phyloP scores from a whole-genome alignment of 176 grass and related monocot genomes.

The Paspalum notatum region DNA sequence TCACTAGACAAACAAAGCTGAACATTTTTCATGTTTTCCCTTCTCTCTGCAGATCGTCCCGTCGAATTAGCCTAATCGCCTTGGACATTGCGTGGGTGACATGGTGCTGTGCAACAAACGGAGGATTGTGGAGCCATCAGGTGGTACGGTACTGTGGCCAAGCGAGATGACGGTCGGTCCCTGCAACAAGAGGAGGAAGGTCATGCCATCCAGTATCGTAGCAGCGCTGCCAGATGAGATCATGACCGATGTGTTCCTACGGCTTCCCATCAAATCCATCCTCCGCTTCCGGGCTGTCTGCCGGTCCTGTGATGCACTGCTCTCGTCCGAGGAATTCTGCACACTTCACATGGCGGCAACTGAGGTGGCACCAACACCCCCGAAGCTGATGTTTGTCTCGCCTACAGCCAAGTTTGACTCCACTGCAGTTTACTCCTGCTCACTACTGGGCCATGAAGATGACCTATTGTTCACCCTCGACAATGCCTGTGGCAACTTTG shows the following conservation, averaged over 20 bases:
- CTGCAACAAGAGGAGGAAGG: conserved; percentile 10
- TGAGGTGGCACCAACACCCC: neutral
- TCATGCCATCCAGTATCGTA: neutral
- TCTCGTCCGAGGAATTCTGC: conserved; percentile 28
- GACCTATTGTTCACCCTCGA: conserved; percentile 6
- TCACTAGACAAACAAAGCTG: neutral
- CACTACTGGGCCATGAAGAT: accelerated
- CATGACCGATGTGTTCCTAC: conserved; percentile 24
- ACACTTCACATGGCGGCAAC: neutral
- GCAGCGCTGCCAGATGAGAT: neutral
- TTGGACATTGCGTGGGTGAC: neutral
- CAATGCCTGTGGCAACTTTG: neutral
- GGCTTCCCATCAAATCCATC: conserved; percentile 35
- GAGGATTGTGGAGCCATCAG: neutral
- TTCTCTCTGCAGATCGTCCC: neutral
- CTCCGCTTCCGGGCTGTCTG: conserved; percentile 9
- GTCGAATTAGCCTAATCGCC: neutral
- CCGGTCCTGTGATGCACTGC: conserved; percentile 12
- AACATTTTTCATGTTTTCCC: neutral
- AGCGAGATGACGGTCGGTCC: neutral
- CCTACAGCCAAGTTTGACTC: neutral
- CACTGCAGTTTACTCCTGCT: neutral
- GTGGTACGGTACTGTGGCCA: neutral
- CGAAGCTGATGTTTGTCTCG: neutral
- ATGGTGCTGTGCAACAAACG: neutral